Evolutionary conservation across 441 rosid species (phyloP).

Genomic region (Macaranga tanarius): DNA sequence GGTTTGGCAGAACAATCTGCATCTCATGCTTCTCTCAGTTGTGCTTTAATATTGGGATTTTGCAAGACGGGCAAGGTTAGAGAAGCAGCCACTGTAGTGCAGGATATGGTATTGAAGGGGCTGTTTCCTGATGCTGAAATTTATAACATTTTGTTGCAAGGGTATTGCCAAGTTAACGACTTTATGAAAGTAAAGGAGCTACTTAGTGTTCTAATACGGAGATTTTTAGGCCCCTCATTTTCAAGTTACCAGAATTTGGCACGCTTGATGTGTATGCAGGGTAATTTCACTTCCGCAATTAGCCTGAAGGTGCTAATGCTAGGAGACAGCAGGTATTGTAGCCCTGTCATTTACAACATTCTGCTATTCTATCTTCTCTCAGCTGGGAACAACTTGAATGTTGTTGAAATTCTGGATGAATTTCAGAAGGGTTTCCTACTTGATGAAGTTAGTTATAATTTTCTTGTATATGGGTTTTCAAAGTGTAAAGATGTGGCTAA

Average conservation of each 20-base stretch:
- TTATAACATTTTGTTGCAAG: constrained; percentile 42
- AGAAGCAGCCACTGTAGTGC: constrained; percentile 45
- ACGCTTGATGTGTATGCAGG: constrained; percentile 48
- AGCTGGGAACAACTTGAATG: constrained; percentile 35
- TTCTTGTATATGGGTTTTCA: constrained; percentile 64
- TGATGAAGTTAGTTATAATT: constrained; percentile 61
- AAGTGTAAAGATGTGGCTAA: constrained; percentile 38
- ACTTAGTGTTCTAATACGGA: constrained; percentile 47
- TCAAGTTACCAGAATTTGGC: constrained; percentile 48
- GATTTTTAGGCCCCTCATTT: constrained; percentile 40
- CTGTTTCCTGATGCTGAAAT: constrained; percentile 33
- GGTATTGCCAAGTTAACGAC: constrained; percentile 47
- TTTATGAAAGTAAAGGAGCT: constrained; percentile 42
- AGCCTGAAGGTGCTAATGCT: constrained; percentile 52
- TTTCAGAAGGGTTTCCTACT: constrained; percentile 42
- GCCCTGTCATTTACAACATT: constrained; percentile 45
- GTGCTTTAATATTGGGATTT: constrained; percentile 50
- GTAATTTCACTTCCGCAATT: constrained; percentile 37
- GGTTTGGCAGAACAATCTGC: constrained; percentile 30
- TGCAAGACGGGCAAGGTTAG: constrained; percentile 45
- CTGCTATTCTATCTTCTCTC: constrained; percentile 54
- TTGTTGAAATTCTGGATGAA: constrained; percentile 43
- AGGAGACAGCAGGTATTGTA: constrained; percentile 31
- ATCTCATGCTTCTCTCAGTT: constrained; percentile 27
- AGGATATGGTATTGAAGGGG: constrained; percentile 41